Evolutionary conservation across 495 filamentous ascomycete genomes (phyloP).

Genomic region (Aspergillus homomorphus): DNA sequence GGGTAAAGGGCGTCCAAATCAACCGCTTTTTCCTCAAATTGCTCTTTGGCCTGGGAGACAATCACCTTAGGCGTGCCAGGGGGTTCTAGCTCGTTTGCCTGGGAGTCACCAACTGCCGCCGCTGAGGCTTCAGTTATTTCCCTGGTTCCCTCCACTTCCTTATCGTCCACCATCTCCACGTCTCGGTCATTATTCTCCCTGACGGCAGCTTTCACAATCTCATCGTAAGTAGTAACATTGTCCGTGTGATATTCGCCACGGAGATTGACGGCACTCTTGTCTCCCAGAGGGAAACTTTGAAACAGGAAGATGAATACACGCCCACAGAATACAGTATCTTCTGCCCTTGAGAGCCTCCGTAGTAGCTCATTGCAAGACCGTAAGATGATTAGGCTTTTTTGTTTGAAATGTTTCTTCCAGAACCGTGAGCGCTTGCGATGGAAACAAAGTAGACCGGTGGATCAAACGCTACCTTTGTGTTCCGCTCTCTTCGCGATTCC

Average conservation of each 20-base stretch:
- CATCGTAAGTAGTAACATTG: constrained; percentile 87
- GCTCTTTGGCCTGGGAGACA: constrained; percentile 47
- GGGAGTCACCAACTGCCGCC: constrained; percentile 15
- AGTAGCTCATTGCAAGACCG: constrained; percentile 93
- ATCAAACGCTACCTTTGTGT: constrained; percentile 58
- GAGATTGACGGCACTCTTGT: constrained; percentile 95
- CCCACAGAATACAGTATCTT: constrained; percentile 96
- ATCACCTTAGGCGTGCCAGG: constrained; percentile 48
- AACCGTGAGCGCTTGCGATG: constrained; percentile 14
- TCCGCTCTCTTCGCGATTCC: constrained; percentile 83
- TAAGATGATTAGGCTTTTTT: constrained; percentile 83
- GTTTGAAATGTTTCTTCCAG: constrained; percentile 67
- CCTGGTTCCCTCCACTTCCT: constrained; percentile 27
- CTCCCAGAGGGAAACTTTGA: constrained; percentile 91
- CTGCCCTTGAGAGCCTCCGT: constrained; percentile 82
- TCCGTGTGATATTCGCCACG: constrained; percentile 94
- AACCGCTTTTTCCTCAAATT: constrained; percentile 42
- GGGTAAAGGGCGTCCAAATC: constrained; percentile 78
- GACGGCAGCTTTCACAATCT: constrained; percentile 29
- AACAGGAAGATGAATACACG: constrained; percentile 97
- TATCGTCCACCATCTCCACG: constrained; percentile 63
- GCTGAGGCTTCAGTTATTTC: constrained; percentile 21
- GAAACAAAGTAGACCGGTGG: not conserved
- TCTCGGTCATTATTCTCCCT: constrained; percentile 45
- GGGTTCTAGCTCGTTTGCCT: constrained; percentile 18